Evolutionary conservation across 805 yeast genomes (phyloP).

Genomic region (Isabelozyma heimii): DNA sequence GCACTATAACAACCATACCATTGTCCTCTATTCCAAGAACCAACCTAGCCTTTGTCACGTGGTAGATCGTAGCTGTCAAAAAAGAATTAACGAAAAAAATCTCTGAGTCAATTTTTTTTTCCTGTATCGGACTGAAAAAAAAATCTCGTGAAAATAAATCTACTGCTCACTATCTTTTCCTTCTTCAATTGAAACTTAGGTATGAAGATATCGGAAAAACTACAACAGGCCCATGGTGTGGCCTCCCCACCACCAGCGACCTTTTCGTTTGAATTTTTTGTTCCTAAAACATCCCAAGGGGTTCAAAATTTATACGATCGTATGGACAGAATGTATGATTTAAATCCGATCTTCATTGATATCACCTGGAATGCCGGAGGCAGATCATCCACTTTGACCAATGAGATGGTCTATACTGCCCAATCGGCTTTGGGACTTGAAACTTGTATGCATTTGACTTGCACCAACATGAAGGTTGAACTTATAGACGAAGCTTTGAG

Average conservation of each 20-base stretch:
- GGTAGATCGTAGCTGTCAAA: background rate
- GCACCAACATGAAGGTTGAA: conserved; percentile 87
- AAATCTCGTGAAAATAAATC: background rate
- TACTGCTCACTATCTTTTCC: background rate
- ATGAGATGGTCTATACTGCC: conserved; percentile 88
- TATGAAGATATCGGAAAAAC: conserved; percentile 43
- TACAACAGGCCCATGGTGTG: conserved; percentile 39
- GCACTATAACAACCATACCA: too few species aligned
- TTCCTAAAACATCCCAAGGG: conserved; percentile 96
- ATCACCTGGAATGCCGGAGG: conserved; percentile 99
- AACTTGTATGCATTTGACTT: conserved; percentile 97
- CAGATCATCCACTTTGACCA: conserved; percentile 73
- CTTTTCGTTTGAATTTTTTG: conserved; percentile 94
- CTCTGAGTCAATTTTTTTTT: background rate
- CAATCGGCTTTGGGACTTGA: conserved; percentile 89
- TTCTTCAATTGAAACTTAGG: background rate
- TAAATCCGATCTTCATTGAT: conserved; percentile 88
- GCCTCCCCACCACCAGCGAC: conserved; percentile 55
- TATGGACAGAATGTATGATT: conserved; percentile 95
- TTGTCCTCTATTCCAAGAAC: background rate
- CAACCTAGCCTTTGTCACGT: background rate
- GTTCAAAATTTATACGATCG: conserved; percentile 94
- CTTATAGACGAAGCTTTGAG: conserved; percentile 81
- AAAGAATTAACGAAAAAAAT: too few species aligned
- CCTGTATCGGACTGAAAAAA: background rate